These are phyloP conservation scores for Aspergillus nanangensis DNA, from an alignment of 495 filamentous ascomycete genomes.

Conservation along the genomic window DNA sequence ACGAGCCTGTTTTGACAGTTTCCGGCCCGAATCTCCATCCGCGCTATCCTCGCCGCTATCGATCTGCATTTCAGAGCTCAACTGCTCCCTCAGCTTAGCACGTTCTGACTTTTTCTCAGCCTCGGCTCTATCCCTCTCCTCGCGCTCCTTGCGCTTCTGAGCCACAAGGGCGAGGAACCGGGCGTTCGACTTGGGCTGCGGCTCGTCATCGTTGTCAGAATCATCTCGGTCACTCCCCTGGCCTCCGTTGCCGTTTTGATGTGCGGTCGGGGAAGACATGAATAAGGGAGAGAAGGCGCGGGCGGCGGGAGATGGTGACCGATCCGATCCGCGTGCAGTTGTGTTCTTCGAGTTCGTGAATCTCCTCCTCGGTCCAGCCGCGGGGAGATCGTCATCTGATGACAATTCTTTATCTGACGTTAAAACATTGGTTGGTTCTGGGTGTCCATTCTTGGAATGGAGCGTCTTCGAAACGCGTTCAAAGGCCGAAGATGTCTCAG, in stretches of 20 bases:
- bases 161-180: slow-evolving; percentile 66
- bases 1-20: slow-evolving; percentile 58
- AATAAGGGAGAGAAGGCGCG: slow-evolving; percentile 39
- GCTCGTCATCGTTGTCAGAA: slow-evolving; percentile 33
- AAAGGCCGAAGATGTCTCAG: slow-evolving; percentile 29
- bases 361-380: slow-evolving; percentile 27
- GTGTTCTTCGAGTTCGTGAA: slow-evolving; percentile 11
- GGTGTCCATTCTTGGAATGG: slow-evolving; percentile 13
- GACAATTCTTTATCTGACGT: slow-evolving; percentile 8
- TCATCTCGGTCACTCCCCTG: slow-evolving; percentile 10
- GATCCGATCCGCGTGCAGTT: slow-evolving; percentile 1
- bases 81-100: slow-evolving; percentile 28
- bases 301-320: slow-evolving; percentile 13
- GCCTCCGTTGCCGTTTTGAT: slow-evolving; percentile 5
- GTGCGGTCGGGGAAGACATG: slow-evolving; percentile 26
- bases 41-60: slow-evolving; percentile 37
- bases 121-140: slow-evolving; percentile 57
- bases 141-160: slow-evolving; percentile 64
- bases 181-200: slow-evolving; percentile 47
- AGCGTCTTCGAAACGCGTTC: slow-evolving; percentile 30
- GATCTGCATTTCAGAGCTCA: slow-evolving; percentile 27
- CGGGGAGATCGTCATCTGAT: slow-evolving; percentile 36
- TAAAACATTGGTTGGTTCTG: too few species aligned
- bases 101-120: slow-evolving; percentile 48
- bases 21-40: slow-evolving; percentile 51